These are phyloP conservation scores for Clarireedia monteithiana DNA, from an alignment of 2,329 filamentous ascomycete species.

Conservation along the genomic window DNA sequence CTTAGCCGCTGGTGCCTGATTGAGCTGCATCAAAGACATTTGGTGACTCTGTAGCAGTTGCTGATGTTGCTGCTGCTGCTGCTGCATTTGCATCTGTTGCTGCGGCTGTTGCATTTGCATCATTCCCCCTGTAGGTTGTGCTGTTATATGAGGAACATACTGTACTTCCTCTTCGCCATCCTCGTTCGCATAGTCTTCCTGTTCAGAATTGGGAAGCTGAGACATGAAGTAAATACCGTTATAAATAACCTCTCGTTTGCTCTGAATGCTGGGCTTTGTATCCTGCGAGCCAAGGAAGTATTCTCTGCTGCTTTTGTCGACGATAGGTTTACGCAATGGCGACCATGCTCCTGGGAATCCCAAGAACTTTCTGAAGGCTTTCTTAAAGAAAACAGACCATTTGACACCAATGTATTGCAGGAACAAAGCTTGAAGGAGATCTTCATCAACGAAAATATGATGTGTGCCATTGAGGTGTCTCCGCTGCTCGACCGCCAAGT, in stretches of 20 bases:
- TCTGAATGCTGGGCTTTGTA: conserved; percentile 18
- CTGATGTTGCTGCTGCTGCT: not conserved
- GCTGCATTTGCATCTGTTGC: not conserved
- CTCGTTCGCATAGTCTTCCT: conserved; percentile 8
- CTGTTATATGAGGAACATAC: not conserved
- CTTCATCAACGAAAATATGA: conserved; percentile 53
- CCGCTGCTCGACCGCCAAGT: conserved; percentile 41
- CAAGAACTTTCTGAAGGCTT: conserved; percentile 29
- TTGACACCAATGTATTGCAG: conserved; percentile 45
- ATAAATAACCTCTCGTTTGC: conserved; percentile 21
- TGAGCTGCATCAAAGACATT: no score
- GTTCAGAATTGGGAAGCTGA: conserved; percentile 19
- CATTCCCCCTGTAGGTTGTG: no score
- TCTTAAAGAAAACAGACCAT: conserved; percentile 41
- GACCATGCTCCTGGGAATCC: conserved; percentile 21
- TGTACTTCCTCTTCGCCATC: conserved; percentile 23
- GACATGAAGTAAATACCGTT: conserved; percentile 26
- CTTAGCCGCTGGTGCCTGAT: no score
- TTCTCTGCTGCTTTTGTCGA: conserved; percentile 18
- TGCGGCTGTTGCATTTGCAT: not conserved
- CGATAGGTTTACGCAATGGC: conserved; percentile 14
- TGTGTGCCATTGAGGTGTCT: conserved; percentile 51
- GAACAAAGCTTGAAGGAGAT: conserved; percentile 47
- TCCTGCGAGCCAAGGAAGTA: conserved; percentile 18
- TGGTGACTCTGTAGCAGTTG: not conserved